Conservation (phyloP, 371 early-diverging fungal species). For the Syncephalastrum sp. region DNA sequence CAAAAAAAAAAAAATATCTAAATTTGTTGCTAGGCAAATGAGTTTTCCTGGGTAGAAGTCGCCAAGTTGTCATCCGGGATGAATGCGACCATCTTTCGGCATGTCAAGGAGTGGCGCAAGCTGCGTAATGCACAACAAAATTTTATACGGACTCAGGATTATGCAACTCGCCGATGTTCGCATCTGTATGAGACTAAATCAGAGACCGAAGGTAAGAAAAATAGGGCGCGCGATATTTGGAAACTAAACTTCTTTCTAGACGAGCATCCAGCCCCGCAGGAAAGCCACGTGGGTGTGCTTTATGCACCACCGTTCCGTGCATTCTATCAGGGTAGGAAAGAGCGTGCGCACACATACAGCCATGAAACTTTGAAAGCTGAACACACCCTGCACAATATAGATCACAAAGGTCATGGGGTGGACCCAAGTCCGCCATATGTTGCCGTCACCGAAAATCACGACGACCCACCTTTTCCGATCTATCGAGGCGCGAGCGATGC, state of each 20-base stretch:
- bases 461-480: background rate
- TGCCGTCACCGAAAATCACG: constrained; percentile 1
- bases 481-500: constrained; percentile 16
- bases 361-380: background rate
- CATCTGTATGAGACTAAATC: constrained; percentile 56
- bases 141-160: constrained; percentile 67
- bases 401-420: background rate
- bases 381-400: background rate
- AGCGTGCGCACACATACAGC: background rate
- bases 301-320: constrained; percentile 60
- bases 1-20: too few species aligned
- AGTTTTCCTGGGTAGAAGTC: constrained; percentile 74
- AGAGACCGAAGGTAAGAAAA: constrained; percentile 18
- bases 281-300: constrained; percentile 56
- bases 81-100: constrained; percentile 60
- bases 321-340: constrained; percentile 33
- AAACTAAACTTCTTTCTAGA: background rate
- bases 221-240: too few species aligned
- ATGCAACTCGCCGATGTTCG: constrained; percentile 59
- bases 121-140: constrained; percentile 56
- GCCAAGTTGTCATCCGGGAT: constrained; percentile 61
- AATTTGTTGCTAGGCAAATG: constrained; percentile 11
- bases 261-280: constrained; percentile 17
- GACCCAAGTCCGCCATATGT: too few species aligned
- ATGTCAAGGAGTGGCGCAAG: constrained; percentile 59